These are phyloP conservation scores for Pisolithus albus DNA, from an alignment of 768 basidiomycete species.

Conservation along the genomic window DNA sequence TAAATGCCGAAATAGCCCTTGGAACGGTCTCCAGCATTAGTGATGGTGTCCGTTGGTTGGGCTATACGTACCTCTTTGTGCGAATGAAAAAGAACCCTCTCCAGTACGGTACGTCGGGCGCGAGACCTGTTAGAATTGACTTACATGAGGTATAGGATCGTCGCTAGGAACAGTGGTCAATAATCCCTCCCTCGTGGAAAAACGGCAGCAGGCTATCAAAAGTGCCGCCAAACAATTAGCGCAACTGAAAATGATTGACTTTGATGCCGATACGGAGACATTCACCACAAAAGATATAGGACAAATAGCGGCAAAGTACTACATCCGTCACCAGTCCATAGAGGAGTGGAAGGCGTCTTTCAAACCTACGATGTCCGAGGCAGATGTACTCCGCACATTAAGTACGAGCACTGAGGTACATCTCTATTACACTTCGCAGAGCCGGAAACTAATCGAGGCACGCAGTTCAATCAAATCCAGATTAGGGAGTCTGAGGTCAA, in stretches of 20 bases:
- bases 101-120: conserved; percentile 56
- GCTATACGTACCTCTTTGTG: conserved; percentile 95
- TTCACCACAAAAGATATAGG: conserved; percentile 85
- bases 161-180: conserved; percentile 56
- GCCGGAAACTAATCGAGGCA: background rate
- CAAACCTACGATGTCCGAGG: conserved; percentile 81
- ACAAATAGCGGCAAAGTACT: conserved; percentile 95
- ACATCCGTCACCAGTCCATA: conserved; percentile 79
- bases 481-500: conserved; percentile 82
- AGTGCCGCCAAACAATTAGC: conserved; percentile 62
- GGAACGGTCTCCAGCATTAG: conserved; percentile 84
- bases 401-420: conserved; percentile 85
- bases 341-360: conserved; percentile 81
- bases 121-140: background rate
- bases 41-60: conserved; percentile 91
- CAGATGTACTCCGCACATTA: conserved; percentile 81
- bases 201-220: conserved; percentile 60
- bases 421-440: background rate
- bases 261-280: conserved; percentile 48
- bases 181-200: conserved; percentile 67
- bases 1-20: conserved; percentile 93
- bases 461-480: conserved; percentile 91
- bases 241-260: conserved; percentile 74
- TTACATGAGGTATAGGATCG: conserved; percentile 49
- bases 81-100: conserved; percentile 90